Base-by-base conservation (phyloP, 2,329 filamentous ascomycete species). In the Fusarium sp. region DNA sequence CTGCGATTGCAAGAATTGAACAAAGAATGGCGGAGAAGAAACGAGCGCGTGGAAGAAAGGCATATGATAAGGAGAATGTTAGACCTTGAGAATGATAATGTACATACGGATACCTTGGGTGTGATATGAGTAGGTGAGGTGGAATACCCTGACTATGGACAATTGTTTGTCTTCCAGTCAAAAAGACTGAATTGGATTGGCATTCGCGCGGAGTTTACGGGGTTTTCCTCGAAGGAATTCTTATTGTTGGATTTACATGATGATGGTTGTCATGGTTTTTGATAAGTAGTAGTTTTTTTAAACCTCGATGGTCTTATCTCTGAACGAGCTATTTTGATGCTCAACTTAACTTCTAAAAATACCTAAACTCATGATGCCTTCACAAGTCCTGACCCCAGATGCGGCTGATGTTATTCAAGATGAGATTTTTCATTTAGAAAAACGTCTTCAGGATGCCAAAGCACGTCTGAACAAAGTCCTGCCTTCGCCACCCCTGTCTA, bases 371-470 rank as follows among this genome's bases (percentile, higher is more conserved):
- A 61, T 44, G 37, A 82, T 81, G 80, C 74, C 75, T 67, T 70
- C 76, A 27, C 60, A 69, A 39, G 61, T 70, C 18, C 39, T 68
- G 33, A 33, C 48, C 59, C 66, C 63, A 12, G 73, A 72, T 35
- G 69, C 79, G 37, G 74, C 78, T 7, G 72, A 72, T 18, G 78
- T 83, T 33, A 73, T 82, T n/a, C 80, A 85, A 66, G 78, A 86
- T 79, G 90, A 93, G 79, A 89, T 93, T 69, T 81, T 82, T 12
- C 84, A 87, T 25, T 83, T 93, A 16, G 89, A 93, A 78, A 78
- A 79, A 39, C 84, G 83, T 52, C 83, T 92, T 56, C 83, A 79
- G 16, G 79, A 78, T 23, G 84, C 84, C 48, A 84, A 82, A 78
- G 77, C 79, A 29, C 86, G 84, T 58, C 81, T 90, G 65, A 82